Base-by-base conservation (phyloP, 768 basidiomycete species). In the Pleurotus tuber-regium region DNA sequence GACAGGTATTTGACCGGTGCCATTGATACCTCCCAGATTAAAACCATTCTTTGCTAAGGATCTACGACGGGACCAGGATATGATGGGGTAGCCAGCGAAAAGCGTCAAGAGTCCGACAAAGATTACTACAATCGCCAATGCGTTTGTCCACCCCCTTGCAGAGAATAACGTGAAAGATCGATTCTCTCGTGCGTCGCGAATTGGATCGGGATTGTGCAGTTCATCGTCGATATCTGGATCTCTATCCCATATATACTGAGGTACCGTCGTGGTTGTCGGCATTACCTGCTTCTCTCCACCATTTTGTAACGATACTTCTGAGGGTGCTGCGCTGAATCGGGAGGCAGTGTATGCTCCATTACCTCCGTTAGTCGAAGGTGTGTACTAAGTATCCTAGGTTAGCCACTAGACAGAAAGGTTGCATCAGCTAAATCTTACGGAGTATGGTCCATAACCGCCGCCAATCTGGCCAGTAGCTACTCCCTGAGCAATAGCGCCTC, bases 1-100 rank as follows among this genome's bases (percentile, higher is more conserved):
- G 46, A 72, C 66, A 1, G 95, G 92, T 26, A 98, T 84, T 68
- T 98, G 95, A 2, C 96, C 96, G 0, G 87, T 77, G 12, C 70
- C 79, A 60, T 98, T 98, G 58, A 91, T 85, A 3, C 89, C 89
- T 16, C 94, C 95, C n/a, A 95, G 74, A 64, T 95, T 95, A 69
- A 83, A 94, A 8, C 88, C 88, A 28, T 69, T 51, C 12, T 70
- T 63, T 49, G 59, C 29, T 10, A 63, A 53, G 14, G 62, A 51
- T 8, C 62, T 65, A 51, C 68, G 69, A 29, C 69, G 69, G 54
- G 68, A 82, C 56, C 79, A 80, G 44, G 76, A 71, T 53, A 92
- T 80, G 62, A 97, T 83, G 10, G 96, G 96, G 61, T 90, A 97
- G 26, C 88, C 93, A 16, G 86, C 87, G 59, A 97, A 98, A 12